Conservation (phyloP, 768 basidiomycete species). For the Mycena epipterygia region DNA sequence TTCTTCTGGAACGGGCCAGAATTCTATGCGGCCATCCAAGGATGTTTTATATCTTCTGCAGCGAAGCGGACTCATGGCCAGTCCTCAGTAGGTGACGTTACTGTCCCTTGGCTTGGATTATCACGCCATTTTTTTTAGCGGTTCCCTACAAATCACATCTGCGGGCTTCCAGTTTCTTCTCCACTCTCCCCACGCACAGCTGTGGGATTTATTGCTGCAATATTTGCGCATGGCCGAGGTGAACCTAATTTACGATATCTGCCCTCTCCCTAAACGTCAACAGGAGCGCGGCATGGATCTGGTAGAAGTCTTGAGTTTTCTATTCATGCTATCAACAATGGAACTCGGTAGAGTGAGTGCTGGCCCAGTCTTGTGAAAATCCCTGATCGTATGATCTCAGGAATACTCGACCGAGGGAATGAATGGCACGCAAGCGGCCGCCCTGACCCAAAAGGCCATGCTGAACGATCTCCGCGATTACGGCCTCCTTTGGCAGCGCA, state of each 20-base stretch:
- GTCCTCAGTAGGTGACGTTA: constrained; percentile 64
- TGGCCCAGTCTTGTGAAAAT: constrained; percentile 32
- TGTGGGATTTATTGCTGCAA: constrained; percentile 94
- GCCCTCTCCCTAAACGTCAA: constrained; percentile 35
- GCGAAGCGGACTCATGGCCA: constrained; percentile 89
- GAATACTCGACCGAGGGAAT: constrained; percentile 91
- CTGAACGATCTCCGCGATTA: constrained; percentile 94
- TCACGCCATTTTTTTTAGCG: constrained; percentile 51
- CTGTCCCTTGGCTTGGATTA: constrained; percentile 19
- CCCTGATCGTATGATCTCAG: constrained; percentile 54
- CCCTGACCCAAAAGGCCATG: constrained; percentile 81
- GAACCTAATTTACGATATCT: constrained; percentile 29
- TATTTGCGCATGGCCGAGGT: constrained; percentile 92
- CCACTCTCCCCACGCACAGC: constrained; percentile 92
- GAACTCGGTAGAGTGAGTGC: constrained; percentile 84
- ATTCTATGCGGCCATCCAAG: constrained; percentile 80
- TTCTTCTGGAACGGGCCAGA: constrained; percentile 86
- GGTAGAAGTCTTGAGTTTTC: constrained; percentile 92
- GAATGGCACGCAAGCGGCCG: constrained; percentile 50
- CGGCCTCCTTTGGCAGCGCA: constrained; percentile 91
- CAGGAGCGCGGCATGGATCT: constrained; percentile 93
- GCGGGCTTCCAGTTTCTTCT: constrained; percentile 97
- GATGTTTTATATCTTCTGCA: constrained; percentile 88
- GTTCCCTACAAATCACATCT: constrained; percentile 87
- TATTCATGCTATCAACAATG: constrained; percentile 98